Percentiles rank a stretch among this genome's conserved stretches.
These are phyloP conservation scores for Taphrina pruni DNA, from an alignment of 1,139 yeast species.

Conservation along the genomic window DNA sequence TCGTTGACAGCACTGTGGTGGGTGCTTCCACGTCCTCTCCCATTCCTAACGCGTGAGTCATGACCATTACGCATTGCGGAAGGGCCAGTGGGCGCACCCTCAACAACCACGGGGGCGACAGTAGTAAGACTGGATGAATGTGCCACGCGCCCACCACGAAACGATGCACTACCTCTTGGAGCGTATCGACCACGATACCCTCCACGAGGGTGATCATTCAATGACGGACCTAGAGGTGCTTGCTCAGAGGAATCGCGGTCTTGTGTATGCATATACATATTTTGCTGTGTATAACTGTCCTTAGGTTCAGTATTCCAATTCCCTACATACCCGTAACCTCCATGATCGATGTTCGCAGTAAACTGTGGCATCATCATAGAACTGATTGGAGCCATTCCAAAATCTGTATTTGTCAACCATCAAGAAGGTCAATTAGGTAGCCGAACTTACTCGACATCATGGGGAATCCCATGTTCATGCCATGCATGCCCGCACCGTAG, in stretches of 20 bases:
- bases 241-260: constrained; percentile 8
- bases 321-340: constrained; percentile 9
- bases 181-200: constrained; percentile 25
- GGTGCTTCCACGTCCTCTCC: background rate
- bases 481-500: constrained; percentile 3
- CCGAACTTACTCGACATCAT: constrained; percentile 12
- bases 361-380: constrained; percentile 16
- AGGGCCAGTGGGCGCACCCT: constrained; percentile 30
- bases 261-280: constrained; percentile 28
- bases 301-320: constrained; percentile 17
- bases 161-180: constrained; percentile 8
- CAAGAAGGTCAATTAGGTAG: too few species aligned
- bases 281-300: constrained; percentile 24
- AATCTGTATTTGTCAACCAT: background rate
- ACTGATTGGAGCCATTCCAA: constrained; percentile 14
- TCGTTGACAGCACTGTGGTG: background rate
- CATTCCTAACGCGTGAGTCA: constrained; percentile 8
- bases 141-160: constrained; percentile 22
- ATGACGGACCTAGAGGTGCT: constrained; percentile 4
- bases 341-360: background rate
- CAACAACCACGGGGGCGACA: constrained; percentile 28
- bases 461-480: constrained; percentile 25
- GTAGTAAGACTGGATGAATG: background rate
- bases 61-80: constrained; percentile 26
- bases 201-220: constrained; percentile 10